Evolutionary conservation across 345 rosid genomes (phyloP).

Genomic region (Triadica sebifera): DNA sequence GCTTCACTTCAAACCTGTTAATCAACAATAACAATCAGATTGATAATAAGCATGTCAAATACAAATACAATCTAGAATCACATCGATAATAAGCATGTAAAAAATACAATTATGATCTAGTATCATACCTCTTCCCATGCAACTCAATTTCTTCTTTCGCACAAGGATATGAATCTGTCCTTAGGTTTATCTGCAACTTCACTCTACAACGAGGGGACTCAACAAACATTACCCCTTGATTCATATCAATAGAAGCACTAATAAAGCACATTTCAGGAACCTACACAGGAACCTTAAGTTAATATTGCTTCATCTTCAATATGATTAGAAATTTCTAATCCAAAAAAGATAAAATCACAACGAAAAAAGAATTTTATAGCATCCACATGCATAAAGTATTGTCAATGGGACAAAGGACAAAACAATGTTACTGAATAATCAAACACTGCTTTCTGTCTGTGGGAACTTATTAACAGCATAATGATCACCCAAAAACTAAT

Average conservation of each 20-base stretch:
- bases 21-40: constrained; percentile 16
- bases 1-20: constrained; percentile 52
- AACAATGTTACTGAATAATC: too few species aligned
- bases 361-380: background rate
- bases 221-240: constrained; percentile 50
- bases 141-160: constrained; percentile 46
- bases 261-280: constrained; percentile 86
- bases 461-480: background rate
- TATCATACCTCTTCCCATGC: constrained; percentile 47
- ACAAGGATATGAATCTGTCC: constrained; percentile 37
- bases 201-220: constrained; percentile 56
- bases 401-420: background rate
- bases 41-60: background rate
- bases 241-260: constrained; percentile 63
- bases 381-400: background rate
- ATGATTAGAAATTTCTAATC: background rate
- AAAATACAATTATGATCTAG: background rate
- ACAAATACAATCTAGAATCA: too few species aligned
- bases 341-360: background rate
- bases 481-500: background rate
- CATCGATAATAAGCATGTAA: background rate
- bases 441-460: too few species aligned
- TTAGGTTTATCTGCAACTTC: constrained; percentile 58
- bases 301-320: constrained; percentile 10
- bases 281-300: constrained; percentile 39